Evolutionary conservation across 768 basidiomycete genomes (phyloP).

Genomic region (Tricholoma furcatifolium): DNA sequence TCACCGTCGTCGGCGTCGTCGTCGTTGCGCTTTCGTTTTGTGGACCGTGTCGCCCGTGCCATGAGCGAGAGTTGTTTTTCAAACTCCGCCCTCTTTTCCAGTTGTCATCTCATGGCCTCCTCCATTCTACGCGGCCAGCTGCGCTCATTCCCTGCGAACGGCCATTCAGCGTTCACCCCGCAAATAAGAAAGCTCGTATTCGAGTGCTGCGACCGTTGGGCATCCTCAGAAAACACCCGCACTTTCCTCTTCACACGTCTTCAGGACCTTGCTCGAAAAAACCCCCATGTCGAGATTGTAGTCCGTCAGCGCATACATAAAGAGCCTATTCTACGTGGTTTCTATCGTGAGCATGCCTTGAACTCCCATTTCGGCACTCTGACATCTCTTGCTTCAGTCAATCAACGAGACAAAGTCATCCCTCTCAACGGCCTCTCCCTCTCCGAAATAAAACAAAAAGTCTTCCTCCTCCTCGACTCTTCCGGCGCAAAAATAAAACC

Average conservation of each 20-base stretch:
- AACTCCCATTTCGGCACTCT: slow-evolving; percentile 15
- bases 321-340: slow-evolving; percentile 80
- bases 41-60: slow-evolving; percentile 74
- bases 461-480: slow-evolving; percentile 80
- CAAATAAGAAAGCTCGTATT: slow-evolving; percentile 85
- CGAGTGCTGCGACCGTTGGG: slow-evolving; percentile 84
- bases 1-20: slow-evolving; percentile 39
- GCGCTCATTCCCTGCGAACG: slow-evolving; percentile 67
- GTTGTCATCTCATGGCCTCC: slow-evolving; percentile 17
- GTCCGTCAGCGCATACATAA: slow-evolving; percentile 71
- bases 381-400: slow-evolving; percentile 48
- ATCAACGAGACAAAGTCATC: slow-evolving; percentile 86
- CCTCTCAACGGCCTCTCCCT: slow-evolving; percentile 75
- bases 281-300: slow-evolving; percentile 86
- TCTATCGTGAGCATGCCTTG: slow-evolving; percentile 56
- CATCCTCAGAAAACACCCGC: slow-evolving; percentile 71
- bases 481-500: slow-evolving; percentile 85
- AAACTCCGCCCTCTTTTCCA: slow-evolving; percentile 24
- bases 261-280: slow-evolving; percentile 60
- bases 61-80: slow-evolving; percentile 36
- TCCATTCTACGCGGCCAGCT: slow-evolving; percentile 44
- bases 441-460: slow-evolving; percentile 72
- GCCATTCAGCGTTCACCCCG: slow-evolving; percentile 71
- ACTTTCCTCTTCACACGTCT: slow-evolving; percentile 65
- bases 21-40: slow-evolving; percentile 66